These are phyloP conservation scores for Berberis vulgaris DNA, from an alignment of 164 flowering plant genomes.

Conservation along the genomic window DNA sequence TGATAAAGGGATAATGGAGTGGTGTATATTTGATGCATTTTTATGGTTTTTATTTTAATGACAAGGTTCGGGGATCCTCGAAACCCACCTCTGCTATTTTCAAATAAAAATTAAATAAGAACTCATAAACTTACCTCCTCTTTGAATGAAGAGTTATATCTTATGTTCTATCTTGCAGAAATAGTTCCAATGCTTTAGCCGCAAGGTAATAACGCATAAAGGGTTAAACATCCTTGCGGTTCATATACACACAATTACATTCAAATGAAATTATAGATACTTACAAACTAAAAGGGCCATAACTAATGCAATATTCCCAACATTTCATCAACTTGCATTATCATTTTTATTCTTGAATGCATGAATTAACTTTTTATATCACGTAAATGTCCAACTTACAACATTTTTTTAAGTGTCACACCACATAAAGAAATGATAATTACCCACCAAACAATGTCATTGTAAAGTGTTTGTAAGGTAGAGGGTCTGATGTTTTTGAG, in stretches of 20 bases:
- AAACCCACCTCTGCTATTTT: too few relatives aligned
- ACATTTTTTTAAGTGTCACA: not conserved
- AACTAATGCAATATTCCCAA: constrained; percentile 83
- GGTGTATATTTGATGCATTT: too few relatives aligned
- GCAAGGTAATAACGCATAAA: constrained; percentile 12
- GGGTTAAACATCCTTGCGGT: not conserved
- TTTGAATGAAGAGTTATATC: constrained; percentile 53
- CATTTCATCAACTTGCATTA: constrained; percentile 90
- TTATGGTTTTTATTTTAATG: too few relatives aligned
- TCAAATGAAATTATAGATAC: constrained; percentile 11
- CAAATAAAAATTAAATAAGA: constrained; percentile 4
- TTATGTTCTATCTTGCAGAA: constrained; percentile 79
- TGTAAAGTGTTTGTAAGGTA: too few relatives aligned
- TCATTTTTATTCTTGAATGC: constrained; percentile 85
- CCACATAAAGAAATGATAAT: not conserved
- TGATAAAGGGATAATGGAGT: too few relatives aligned
- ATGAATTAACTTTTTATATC: too few relatives aligned
- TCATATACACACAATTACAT: not conserved
- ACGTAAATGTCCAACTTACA: not conserved
- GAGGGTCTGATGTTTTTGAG: too few relatives aligned
- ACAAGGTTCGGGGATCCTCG: too few relatives aligned
- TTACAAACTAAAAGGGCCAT: constrained; percentile 81
- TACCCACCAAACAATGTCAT: too few relatives aligned
- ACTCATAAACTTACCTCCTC: constrained; percentile 75
- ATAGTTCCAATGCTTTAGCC: constrained; percentile 84